Evolutionary conservation across 148 eudicot genomes (phyloP).

Genomic region (Selenicereus undatus): DNA sequence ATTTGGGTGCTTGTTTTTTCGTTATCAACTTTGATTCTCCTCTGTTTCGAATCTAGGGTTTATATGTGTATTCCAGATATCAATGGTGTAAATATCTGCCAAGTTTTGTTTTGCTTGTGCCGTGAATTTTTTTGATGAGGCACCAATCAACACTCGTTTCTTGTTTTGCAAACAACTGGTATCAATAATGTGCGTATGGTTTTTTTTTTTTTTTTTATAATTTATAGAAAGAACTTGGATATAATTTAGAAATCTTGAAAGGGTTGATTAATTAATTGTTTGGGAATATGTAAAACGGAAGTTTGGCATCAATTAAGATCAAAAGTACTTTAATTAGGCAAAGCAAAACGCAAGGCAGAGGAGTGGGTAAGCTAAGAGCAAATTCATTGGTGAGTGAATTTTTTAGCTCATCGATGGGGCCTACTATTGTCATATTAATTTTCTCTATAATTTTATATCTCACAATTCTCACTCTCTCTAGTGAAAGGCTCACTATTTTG

Average conservation of each 20-base stretch:
- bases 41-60: neutral
- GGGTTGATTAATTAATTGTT: no score
- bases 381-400: no score
- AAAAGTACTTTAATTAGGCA: neutral
- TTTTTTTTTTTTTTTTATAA: neutral
- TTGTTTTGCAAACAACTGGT: neutral
- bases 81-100: neutral
- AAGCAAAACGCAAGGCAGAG: neutral
- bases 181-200: neutral
- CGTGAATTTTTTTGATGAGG: slow-evolving; percentile 19
- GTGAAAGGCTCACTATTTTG: no score
- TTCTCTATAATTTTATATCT: no score
- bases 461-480: no score
- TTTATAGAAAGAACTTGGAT: no score
- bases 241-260: no score
- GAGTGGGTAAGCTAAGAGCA: neutral
- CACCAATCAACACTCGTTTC: neutral
- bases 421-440: no score
- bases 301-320: neutral
- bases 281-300: neutral
- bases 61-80: neutral
- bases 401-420: no score
- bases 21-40: neutral
- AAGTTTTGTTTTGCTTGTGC: neutral
- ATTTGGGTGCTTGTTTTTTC: neutral